Evolutionary conservation across 768 basidiomycete species (phyloP).

Genomic region (Udeniomyces megalosporus): DNA sequence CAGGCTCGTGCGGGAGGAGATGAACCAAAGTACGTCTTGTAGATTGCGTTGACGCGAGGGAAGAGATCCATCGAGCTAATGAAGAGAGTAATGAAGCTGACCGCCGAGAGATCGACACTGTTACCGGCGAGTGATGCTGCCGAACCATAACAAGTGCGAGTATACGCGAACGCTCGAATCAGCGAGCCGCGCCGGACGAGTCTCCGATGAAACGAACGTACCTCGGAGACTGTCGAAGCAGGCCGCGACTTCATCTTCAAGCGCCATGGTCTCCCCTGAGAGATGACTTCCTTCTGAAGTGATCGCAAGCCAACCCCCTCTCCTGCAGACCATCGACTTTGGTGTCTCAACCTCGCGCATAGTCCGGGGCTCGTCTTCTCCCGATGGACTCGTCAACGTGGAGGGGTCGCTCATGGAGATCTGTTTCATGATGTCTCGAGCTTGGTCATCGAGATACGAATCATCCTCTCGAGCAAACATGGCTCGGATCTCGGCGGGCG

Average conservation of each 20-base stretch:
- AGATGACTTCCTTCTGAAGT: too few relatives aligned
- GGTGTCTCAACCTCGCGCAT: too few relatives aligned
- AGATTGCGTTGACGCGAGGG: constrained; percentile 55
- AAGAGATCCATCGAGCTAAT: constrained; percentile 67
- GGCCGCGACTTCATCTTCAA: too few relatives aligned
- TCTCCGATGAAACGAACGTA: constrained; percentile 26
- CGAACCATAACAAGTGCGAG: neutral
- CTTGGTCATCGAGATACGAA: constrained; percentile 2
- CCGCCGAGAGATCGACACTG: constrained; percentile 44
- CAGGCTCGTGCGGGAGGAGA: constrained; percentile 94
- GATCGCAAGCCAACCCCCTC: too few relatives aligned
- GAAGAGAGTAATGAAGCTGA: constrained; percentile 63
- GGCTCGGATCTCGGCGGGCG: constrained; percentile 18
- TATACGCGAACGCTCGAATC: neutral
- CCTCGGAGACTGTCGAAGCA: constrained; percentile 56
- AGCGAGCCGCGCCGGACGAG: neutral
- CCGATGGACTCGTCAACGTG: too few relatives aligned
- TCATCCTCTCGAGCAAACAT: constrained; percentile 21
- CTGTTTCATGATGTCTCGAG: neutral
- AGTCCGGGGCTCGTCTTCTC: too few relatives aligned
- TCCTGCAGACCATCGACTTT: too few relatives aligned
- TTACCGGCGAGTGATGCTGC: constrained; percentile 31
- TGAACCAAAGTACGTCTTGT: constrained; percentile 65
- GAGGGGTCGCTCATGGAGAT: too few relatives aligned
- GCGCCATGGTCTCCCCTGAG: too few relatives aligned